phyloP scores from a whole-genome alignment of 257 asterid genomes.

The Solanum corneliomulleri region DNA sequence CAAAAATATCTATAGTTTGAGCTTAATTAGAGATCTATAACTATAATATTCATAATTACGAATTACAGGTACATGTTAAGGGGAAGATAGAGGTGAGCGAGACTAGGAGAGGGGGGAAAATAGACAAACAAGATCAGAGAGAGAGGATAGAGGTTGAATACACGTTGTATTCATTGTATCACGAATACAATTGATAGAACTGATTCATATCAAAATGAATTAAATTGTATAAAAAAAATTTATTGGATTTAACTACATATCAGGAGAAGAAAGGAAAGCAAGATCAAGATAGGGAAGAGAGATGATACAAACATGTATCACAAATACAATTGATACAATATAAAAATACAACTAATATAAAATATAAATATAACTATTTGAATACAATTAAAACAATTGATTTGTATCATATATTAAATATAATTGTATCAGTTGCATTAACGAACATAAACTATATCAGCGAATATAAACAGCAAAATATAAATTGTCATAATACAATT shows the following conservation, averaged over 20 bases:
- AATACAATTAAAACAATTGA: not conserved
- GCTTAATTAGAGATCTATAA: not conserved
- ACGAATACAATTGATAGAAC: no score
- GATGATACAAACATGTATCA: no score
- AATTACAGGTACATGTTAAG: not conserved
- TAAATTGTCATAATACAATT: not conserved
- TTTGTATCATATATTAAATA: no score
- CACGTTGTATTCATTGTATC: not conserved
- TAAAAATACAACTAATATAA: no score
- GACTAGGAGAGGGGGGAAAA: not conserved
- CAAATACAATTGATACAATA: not conserved
- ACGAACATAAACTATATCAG: not conserved
- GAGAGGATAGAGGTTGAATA: not conserved
- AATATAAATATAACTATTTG: not conserved
- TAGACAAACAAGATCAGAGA: not conserved
- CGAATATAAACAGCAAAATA: no score
- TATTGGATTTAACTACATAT: not conserved
- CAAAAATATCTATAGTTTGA: no score
- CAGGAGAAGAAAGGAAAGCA: not conserved
- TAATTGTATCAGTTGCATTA: no score
- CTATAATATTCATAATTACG: not conserved
- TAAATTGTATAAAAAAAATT: no score
- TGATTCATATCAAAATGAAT: no score
- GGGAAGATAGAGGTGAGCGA: not conserved
- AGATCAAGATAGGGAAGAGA: not conserved